A percentile compares a stretch with the other conserved stretches of the same genome.
Evolutionary conservation across 495 filamentous ascomycete genomes (phyloP).

Genomic region (Penicillium arizonense): DNA sequence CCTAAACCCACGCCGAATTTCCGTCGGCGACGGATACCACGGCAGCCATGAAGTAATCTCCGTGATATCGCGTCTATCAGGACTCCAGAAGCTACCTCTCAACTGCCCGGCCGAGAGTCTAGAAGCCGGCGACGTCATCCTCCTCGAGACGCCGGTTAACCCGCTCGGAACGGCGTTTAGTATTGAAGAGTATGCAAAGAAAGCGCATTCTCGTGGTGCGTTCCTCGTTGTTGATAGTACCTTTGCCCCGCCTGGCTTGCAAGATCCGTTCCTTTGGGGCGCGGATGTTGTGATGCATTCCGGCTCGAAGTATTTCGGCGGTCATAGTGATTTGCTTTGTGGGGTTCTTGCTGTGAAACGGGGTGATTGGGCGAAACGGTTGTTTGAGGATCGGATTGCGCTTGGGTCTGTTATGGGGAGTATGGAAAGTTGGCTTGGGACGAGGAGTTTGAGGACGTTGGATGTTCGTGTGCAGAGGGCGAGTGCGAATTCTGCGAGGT

Average conservation of each 20-base stretch:
- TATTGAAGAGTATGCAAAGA: constrained; percentile 60
- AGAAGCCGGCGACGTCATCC: constrained; percentile 71
- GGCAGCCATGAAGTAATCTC: constrained; percentile 77
- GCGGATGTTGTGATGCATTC: constrained; percentile 82
- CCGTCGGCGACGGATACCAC: constrained; percentile 80
- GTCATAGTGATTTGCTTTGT: constrained; percentile 83
- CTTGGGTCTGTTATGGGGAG: constrained; percentile 79
- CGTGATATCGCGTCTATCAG: constrained; percentile 64
- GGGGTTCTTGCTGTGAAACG: constrained; percentile 66
- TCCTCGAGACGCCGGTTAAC: constrained; percentile 86
- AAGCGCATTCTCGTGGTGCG: constrained; percentile 66
- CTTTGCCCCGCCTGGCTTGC: constrained; percentile 82
- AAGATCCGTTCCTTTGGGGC: constrained; percentile 74
- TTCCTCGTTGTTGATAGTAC: constrained; percentile 80
- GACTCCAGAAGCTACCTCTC: constrained; percentile 59
- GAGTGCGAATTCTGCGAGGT: constrained; percentile 56
- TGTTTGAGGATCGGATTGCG: constrained; percentile 62
- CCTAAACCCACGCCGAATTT: constrained; percentile 69
- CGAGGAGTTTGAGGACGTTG: constrained; percentile 76
- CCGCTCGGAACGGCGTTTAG: constrained; percentile 72
- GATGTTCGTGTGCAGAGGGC: constrained; percentile 73
- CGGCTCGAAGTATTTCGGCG: constrained; percentile 90
- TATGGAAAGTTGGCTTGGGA: constrained; percentile 83
- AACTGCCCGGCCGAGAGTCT: constrained; percentile 53
- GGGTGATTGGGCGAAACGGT: constrained; percentile 49